These are phyloP conservation scores for Ilyonectria sp. DNA, from an alignment of 2,329 filamentous ascomycete species.

Conservation along the genomic window DNA sequence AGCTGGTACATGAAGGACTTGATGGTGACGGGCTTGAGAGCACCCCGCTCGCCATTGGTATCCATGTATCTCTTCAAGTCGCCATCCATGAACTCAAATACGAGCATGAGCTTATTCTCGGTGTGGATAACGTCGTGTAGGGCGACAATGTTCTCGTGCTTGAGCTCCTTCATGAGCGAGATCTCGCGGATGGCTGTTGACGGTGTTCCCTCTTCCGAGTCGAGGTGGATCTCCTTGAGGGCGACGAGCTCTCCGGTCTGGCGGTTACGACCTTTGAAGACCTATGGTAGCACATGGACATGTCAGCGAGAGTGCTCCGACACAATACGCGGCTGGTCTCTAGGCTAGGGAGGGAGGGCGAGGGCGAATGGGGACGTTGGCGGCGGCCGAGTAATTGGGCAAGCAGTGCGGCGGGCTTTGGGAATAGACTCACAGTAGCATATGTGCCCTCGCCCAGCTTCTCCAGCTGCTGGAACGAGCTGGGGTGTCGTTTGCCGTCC, in stretches of 20 bases:
- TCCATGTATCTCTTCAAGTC: conserved; percentile 99
- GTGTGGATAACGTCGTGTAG: conserved; percentile 99
- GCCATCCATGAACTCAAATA: conserved; percentile 99
- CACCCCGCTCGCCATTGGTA: conserved; percentile 88
- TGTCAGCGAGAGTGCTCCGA: conserved; percentile 30
- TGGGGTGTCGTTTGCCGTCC: conserved; percentile 94
- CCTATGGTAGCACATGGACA: conserved; percentile 65
- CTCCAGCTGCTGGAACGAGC: conserved; percentile 99
- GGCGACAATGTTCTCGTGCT: conserved; percentile 98
- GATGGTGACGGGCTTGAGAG: conserved; percentile 90
- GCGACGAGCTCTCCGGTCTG: conserved; percentile 97
- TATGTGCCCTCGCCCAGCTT: conserved; percentile 99
- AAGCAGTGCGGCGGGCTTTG: neutral
- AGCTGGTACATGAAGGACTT: conserved; percentile 99
- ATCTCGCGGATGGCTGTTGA: conserved; percentile 98
- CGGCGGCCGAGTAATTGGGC: neutral
- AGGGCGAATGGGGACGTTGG: neutral
- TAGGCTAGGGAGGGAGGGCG: conserved; percentile 3
- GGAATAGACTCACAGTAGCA: conserved; percentile 80
- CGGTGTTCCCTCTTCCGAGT: conserved; percentile 97
- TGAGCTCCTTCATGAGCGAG: conserved; percentile 98
- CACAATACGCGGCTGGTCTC: neutral
- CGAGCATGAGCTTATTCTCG: conserved; percentile 99
- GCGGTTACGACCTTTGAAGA: conserved; percentile 98
- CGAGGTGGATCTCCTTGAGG: conserved; percentile 98